phyloP scores from a whole-genome alignment of 106 monocot genomes.

The Amphibolis antarctica region DNA sequence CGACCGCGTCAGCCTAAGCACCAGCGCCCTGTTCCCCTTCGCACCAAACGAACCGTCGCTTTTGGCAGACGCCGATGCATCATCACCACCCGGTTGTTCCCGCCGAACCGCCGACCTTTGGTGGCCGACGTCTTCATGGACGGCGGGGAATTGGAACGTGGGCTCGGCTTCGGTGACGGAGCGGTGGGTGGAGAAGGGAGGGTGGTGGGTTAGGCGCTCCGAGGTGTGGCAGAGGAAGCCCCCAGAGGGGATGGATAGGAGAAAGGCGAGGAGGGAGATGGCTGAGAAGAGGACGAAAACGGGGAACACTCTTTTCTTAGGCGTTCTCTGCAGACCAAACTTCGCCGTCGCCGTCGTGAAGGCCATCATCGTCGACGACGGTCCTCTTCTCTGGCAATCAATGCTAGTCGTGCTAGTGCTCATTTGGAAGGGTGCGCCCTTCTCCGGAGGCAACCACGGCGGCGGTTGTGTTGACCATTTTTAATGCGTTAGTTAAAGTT shows the following conservation, averaged over 20 bases:
- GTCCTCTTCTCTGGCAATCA: no score
- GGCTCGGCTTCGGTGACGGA: constrained; percentile 5
- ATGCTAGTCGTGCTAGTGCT: no score
- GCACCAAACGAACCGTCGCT: not conserved
- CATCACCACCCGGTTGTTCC: not conserved
- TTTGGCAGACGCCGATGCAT: not conserved
- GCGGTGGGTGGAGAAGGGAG: not conserved
- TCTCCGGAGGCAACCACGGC: no score
- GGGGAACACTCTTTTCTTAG: not conserved
- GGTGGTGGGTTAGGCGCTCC: constrained; percentile 1
- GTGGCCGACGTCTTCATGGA: constrained; percentile 1
- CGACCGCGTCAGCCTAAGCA: constrained; percentile 10
- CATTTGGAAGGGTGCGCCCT: no score
- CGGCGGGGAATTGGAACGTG: constrained; percentile 1
- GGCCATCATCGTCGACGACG: not conserved
- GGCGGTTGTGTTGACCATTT: no score
- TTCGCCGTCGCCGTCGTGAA: not conserved
- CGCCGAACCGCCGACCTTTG: not conserved
- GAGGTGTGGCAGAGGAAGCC: constrained; percentile 17
- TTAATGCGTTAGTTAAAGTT: no score
- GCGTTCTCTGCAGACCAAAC: not conserved
- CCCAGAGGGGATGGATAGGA: constrained; percentile 19
- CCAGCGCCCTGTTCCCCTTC: constrained; percentile 5
- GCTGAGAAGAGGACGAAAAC: constrained; percentile 14
- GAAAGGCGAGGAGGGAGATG: constrained; percentile 12